Evolutionary conservation across 495 filamentous ascomycete species (phyloP).

Genomic region (Neurospora africana): DNA sequence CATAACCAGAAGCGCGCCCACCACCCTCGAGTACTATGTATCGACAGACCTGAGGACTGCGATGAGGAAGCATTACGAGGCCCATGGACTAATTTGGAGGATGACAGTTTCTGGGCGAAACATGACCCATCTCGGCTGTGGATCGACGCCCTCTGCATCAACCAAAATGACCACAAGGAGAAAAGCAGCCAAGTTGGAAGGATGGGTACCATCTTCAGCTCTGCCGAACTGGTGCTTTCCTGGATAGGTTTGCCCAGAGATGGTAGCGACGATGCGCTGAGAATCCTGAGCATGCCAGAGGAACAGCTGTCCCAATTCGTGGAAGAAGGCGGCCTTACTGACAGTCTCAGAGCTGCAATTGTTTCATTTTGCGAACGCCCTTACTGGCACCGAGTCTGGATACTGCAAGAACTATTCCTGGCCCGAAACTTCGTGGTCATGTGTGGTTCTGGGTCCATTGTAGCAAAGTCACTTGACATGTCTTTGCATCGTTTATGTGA

Average conservation of each 20-base stretch:
- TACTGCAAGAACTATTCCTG: neutral
- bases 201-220: neutral
- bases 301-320: neutral
- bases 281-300: neutral
- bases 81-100: neutral
- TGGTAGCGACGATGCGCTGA: neutral
- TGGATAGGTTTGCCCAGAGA: neutral
- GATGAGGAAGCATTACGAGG: neutral
- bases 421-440: neutral
- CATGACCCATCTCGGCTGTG: neutral
- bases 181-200: neutral
- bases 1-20: too few species aligned
- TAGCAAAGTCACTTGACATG: neutral
- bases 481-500: too few species aligned
- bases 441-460: neutral
- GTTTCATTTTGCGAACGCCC: neutral
- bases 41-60: neutral
- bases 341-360: neutral
- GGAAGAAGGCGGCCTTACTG: neutral
- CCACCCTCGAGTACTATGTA: too few species aligned
- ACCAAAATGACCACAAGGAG: neutral
- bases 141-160: neutral
- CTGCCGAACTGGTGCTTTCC: neutral
- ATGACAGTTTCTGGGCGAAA: neutral
- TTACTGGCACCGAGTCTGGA: neutral